Evolutionary conservation across 2,329 filamentous ascomycete species (phyloP), one percentile per base, ranked within the genome.

Genomic region (Teratosphaeria pseudoeucalypti): DNA sequence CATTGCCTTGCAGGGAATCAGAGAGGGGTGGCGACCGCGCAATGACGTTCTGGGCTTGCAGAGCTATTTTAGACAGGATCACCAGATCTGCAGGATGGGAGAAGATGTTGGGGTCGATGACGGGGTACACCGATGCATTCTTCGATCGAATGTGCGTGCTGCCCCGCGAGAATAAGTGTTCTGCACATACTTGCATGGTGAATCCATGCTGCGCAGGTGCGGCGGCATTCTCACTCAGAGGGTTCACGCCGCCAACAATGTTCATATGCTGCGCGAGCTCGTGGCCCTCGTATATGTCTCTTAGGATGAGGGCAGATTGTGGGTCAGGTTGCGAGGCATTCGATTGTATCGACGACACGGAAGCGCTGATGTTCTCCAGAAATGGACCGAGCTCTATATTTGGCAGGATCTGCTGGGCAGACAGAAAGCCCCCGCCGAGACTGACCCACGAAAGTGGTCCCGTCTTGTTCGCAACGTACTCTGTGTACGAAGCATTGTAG

Each of bases 131-230:
- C 27, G 62, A 52, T 34, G 65, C 56, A 57, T 66, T 52, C 47
- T 64, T 19, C 14, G 65, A 64, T 12, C 58, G 27, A 58, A 69
- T 64, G 61, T 59, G 77, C 65, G 81, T 75, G 43, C 73, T 70
- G 11, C 76, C 76, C 61, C 53, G 74, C 61, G 78, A 81, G 34
- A 81, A 64, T 0, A 79, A 78, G 0, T 77, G 76, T 10, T 80
- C 70, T 26, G 81, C 71, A 60, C 80, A 78, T 11, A 80, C 78
- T 57, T 86, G 80, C 1, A 86, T 78, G 0, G 81, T 85, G 43
- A 64, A 56, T 7, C 65, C 64, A 2, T 57, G 60, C 2, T 58
- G 58, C 12, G 58, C 58, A 6, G 62, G 60, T 37, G 59, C 64
- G 26, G 62, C 66, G 59, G 67, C 65, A 59, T 67, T 67, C 43